Evolutionary conservation across 2,329 filamentous ascomycete genomes (phyloP), one percentile per base, ranked within the genome.

Genomic region (Dothideomycetidae sp.): DNA sequence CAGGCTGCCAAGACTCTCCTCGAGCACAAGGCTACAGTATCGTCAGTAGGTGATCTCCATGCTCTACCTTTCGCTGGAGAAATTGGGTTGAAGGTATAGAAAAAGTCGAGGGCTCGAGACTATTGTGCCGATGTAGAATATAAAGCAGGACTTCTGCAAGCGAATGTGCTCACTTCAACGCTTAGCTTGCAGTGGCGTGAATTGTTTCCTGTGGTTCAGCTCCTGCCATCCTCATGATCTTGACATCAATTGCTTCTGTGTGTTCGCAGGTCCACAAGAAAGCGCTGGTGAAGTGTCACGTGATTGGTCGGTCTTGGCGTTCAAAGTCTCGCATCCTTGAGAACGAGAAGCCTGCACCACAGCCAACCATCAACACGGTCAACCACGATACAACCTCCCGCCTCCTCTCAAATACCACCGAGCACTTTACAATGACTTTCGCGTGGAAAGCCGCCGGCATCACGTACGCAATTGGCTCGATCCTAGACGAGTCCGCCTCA

Each of bases 371-470:
- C 21, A n/a, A 7, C 21, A 7, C 21, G n/a, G 7, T n/a, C 21
- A n/a, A 26, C 21, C 7, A 26, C 21, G 41, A 19, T 23, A 39
- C 33, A 29, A 37, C 29, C 26, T 16, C 32, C 31, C 26, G 36
- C 42, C 36, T 46, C 50, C 42, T 29, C 10, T 16, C 46, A 49
- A 45, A 46, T 34, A 54, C 55, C 59, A 53, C 57, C n/a, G 21
- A 7, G 21, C 21, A 26, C 7, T 26, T 7, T 74, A 83, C 74
- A 69, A 98, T 96, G 90, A 72, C 81, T 68, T 88, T 86, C 71
- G 83, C 86, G 61, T 98, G 88, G 90, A 96, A 94, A 81, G 76
- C 86, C 60, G 83, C 90, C 63, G 90, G 90, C 67, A 72, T 96
- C 61, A 92, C 78, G 86, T 93, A 81, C 64, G 83, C 72, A 43